These are phyloP conservation scores for Aaosphaeria arxii DNA, from an alignment of 2,329 filamentous ascomycete species.

Conservation along the genomic window DNA sequence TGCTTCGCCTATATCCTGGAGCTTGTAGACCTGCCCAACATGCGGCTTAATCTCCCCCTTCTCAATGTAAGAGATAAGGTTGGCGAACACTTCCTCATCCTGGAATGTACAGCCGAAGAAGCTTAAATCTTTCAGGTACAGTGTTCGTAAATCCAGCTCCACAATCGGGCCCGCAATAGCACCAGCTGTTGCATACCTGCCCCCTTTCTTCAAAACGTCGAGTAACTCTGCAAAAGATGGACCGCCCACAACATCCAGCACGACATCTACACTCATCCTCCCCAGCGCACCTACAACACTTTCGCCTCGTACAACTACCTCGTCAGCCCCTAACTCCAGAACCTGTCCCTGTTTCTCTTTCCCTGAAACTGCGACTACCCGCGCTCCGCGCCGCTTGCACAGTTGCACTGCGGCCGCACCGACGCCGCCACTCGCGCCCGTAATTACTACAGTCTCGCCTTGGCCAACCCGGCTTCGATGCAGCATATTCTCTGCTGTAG, in stretches of 20 bases:
- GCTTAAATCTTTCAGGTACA: conserved; percentile 10
- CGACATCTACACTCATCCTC: conserved; percentile 4
- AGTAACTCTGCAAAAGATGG: conserved; percentile 5
- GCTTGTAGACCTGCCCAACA: conserved; percentile 6
- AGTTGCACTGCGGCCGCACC: conserved; percentile 12
- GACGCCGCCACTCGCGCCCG: conserved; percentile 9
- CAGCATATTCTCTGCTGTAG: conserved; percentile 9
- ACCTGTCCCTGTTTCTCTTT: conserved; percentile 2
- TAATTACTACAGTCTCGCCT: conserved; percentile 6
- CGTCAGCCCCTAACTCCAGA: conserved; percentile 4
- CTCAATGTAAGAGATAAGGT: conserved; percentile 10
- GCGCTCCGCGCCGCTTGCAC: conserved; percentile 5
- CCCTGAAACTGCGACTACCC: conserved; percentile 5
- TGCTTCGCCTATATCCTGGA: conserved; percentile 6
- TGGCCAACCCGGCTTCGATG: conserved; percentile 2
- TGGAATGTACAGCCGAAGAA: conserved; percentile 12
- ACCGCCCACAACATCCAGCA: conserved; percentile 9
- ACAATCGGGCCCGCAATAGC: conserved; percentile 9
- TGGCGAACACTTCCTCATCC: conserved; percentile 8
- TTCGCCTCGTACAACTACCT: neutral
- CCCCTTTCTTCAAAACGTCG: conserved; percentile 8
- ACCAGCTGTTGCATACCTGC: conserved; percentile 8
- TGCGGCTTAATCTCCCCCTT: conserved; percentile 7
- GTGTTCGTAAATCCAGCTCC: conserved; percentile 7
- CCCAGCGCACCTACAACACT: conserved; percentile 2